Evolutionary conservation across 2,329 filamentous ascomycete genomes (phyloP), one percentile per base, ranked within the genome.

Genomic region (Trichoderma sp.): DNA sequence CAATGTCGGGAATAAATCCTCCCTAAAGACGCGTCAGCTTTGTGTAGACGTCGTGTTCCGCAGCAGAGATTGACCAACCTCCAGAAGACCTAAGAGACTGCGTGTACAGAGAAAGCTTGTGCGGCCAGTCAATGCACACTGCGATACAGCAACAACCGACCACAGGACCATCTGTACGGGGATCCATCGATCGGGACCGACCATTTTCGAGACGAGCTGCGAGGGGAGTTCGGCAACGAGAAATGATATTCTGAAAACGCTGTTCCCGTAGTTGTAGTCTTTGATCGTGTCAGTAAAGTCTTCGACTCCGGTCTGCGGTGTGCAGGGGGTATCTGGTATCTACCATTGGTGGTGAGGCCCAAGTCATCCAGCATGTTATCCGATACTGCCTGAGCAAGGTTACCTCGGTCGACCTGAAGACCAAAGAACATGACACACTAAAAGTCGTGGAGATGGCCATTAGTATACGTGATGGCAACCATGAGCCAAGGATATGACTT

Each of bases 351-450:
- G 24, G 28, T 51, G 7, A 62, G 48, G 7, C 58, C 58, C 4
- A 62, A 52, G 5, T 62, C 58, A 34, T 62, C 58, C 10, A 62
- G 7, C 58, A 62, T 62, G 14, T 62, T 62, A 24, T 62, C 58
- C 4, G 58, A 62, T 7, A 62, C 58, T 9, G 58, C 58, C 9
- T 62, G 58, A 24, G 58, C 58, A 54, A 62, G 58, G 14, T 62
- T 62, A 34, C 58, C 58, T 24, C 58, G 48, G 6, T 62, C 58
- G 24, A 62, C 58, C 19, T 62, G 58, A 6, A 62, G 58, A 14
- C 58, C 58, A 45, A 62, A 62, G 24, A 62, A 62, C 58, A 62
- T 62, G 48, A 62, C 39, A 7, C 58, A 62, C 58, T 62, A 14
- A 14, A 30, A 5, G 21, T 15, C 24, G 30, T 45, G 12, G 14